These are phyloP conservation scores for Colletotrichum falcatum DNA, from an alignment of 2,329 filamentous ascomycete species.

Conservation along the genomic window DNA sequence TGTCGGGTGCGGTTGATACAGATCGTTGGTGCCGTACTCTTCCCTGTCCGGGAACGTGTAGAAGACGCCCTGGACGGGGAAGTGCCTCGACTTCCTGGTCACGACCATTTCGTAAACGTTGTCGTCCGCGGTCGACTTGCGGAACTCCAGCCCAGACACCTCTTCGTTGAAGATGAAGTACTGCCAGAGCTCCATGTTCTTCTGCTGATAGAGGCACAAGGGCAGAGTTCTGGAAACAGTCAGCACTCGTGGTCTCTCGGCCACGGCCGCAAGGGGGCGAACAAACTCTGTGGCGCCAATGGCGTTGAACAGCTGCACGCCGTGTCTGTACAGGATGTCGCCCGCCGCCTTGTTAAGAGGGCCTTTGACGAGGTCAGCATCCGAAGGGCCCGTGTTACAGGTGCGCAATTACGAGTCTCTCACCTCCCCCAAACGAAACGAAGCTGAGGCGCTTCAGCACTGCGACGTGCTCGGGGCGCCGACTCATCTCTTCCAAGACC, in stretches of 20 bases:
- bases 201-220: conserved; percentile 54
- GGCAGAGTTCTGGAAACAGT: not conserved
- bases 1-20: conserved; percentile 54
- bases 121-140: conserved; percentile 45
- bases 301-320: conserved; percentile 51
- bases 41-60: conserved; percentile 53
- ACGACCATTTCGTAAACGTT: conserved; percentile 54
- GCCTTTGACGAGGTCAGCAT: not conserved
- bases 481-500: conserved; percentile 57
- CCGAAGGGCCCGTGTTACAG: too few species aligned
- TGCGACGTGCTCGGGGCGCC: conserved; percentile 47
- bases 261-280: too few species aligned
- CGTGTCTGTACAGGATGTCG: conserved; percentile 51
- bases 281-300: conserved; percentile 57
- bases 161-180: conserved; percentile 50
- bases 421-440: conserved; percentile 55
- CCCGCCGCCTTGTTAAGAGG: conserved; percentile 52
- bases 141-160: conserved; percentile 56
- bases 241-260: not conserved
- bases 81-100: conserved; percentile 50
- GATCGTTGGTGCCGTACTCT: conserved; percentile 56
- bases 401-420: too few species aligned
- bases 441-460: conserved; percentile 49
- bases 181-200: conserved; percentile 26
- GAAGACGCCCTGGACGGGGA: conserved; percentile 55